Conservation (phyloP, 1,284 basidiomycete species). For the Trichosporon asahii region DNA sequence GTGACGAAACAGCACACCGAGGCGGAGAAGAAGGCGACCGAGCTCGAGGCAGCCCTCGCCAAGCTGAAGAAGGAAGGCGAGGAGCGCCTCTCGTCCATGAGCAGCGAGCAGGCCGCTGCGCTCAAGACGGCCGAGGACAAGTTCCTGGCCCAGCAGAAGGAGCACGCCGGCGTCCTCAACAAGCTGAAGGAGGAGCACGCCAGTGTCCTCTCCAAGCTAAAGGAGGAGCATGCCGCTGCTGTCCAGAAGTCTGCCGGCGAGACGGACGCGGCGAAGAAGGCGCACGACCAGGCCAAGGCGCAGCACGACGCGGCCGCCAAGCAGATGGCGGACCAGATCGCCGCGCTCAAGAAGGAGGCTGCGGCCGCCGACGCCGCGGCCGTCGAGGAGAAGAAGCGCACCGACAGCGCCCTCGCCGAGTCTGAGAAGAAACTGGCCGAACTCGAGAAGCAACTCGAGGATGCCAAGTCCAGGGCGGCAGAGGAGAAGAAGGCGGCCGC, state of each 20-base stretch:
- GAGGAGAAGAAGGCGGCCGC: not conserved
- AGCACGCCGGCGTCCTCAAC: not conserved
- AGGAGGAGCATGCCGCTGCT: conserved; percentile 4
- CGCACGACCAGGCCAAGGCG: not conserved
- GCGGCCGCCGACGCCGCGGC: not conserved
- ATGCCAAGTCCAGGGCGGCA: not conserved
- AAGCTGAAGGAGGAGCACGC: conserved; percentile 8
- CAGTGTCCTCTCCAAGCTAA: not conserved
- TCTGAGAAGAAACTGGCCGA: not conserved
- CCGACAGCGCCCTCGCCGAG: not conserved
- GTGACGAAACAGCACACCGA: conserved; percentile 9
- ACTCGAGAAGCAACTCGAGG: not conserved
- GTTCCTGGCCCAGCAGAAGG: not conserved
- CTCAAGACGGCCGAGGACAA: conserved; percentile 5
- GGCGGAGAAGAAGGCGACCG: not conserved
- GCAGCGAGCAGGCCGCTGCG: not conserved
- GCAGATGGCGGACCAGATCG: not conserved
- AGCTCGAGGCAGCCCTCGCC: conserved; percentile 1
- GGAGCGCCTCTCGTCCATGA: not conserved
- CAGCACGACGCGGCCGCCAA: not conserved
- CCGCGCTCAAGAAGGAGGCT: not conserved
- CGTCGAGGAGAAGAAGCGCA: not conserved
- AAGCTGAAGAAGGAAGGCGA: not conserved
- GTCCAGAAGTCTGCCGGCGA: not conserved
- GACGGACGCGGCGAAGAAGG: not conserved